Evolutionary conservation across 1,284 basidiomycete species (phyloP).

Genomic region (Malassezia sp.): DNA sequence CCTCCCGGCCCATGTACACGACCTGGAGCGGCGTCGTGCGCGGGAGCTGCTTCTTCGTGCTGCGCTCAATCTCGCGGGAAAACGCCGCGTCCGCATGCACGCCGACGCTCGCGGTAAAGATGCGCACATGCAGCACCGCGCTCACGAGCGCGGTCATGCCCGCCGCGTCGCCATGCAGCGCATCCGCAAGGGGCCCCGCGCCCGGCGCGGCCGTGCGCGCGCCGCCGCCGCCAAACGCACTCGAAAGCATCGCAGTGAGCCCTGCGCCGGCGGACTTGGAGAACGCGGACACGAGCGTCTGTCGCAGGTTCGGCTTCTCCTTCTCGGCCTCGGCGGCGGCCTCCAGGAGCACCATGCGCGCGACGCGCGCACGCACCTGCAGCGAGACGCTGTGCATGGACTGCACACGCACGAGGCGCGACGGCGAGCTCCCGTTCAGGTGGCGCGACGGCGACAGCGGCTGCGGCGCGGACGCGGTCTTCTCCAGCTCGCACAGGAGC

Average conservation of each 20-base stretch:
- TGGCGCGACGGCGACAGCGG: constrained; percentile 55
- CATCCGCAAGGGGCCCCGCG: neutral
- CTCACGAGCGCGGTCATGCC: constrained; percentile 31
- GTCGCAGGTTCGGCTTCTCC: constrained; percentile 51
- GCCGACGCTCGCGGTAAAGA: constrained; percentile 69
- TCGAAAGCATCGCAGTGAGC: constrained; percentile 44
- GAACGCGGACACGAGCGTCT: constrained; percentile 26
- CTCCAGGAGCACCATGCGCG: constrained; percentile 57
- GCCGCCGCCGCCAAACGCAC: constrained; percentile 38
- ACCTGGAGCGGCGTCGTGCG: constrained; percentile 64
- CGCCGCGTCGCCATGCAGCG: constrained; percentile 17
- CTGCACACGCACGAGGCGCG: constrained; percentile 59
- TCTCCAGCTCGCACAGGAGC: constrained; percentile 63
- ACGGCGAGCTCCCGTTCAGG: constrained; percentile 48
- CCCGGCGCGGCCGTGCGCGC: constrained; percentile 9
- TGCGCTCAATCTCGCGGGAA: constrained; percentile 67
- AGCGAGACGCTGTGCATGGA: constrained; percentile 62
- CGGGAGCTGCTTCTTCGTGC: constrained; percentile 91
- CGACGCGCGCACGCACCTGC: constrained; percentile 67
- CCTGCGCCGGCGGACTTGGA: constrained; percentile 39
- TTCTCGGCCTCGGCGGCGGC: constrained; percentile 56
- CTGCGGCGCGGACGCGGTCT: constrained; percentile 57
- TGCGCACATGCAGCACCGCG: constrained; percentile 63
- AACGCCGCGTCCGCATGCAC: constrained; percentile 65
- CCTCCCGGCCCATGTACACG: constrained; percentile 81